Percentiles rank a stretch among this genome's conserved stretches.
phyloP scores from a whole-genome alignment of 2,329 filamentous ascomycete genomes.

The Pseudocercospora fijiensis region DNA sequence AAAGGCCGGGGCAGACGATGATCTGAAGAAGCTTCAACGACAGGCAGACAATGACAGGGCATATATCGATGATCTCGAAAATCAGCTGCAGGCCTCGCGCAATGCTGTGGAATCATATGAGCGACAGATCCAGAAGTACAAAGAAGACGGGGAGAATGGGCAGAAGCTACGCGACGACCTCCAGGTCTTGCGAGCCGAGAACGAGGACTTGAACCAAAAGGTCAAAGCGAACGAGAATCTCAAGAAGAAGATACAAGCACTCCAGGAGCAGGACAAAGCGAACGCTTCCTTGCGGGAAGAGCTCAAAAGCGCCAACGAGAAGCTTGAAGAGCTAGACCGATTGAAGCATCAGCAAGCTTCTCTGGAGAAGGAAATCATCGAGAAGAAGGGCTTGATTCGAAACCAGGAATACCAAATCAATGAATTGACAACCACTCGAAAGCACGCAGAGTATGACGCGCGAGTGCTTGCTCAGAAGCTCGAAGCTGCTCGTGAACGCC shows the following conservation, averaged over 20 bases:
- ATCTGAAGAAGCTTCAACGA: conserved; percentile 45
- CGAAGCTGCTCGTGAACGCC: conserved; percentile 49
- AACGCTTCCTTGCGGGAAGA: conserved; percentile 47
- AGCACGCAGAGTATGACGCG: conserved; percentile 51
- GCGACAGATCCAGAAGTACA: conserved; percentile 46
- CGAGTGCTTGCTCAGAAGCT: conserved; percentile 48
- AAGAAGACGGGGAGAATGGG: conserved; percentile 45
- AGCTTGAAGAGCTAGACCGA: conserved; percentile 46
- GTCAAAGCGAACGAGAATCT: conserved; percentile 54
- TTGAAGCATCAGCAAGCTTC: conserved; percentile 47
- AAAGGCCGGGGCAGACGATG: conserved; percentile 42
- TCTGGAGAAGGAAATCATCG: conserved; percentile 53
- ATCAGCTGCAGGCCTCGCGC: conserved; percentile 47
- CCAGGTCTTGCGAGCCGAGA: conserved; percentile 50
- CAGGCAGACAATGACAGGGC: conserved; percentile 49
- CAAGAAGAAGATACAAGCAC: conserved; percentile 53
- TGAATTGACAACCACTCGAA: conserved; percentile 50
- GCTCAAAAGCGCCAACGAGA: conserved; percentile 46
- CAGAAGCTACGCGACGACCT: conserved; percentile 53
- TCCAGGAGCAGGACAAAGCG: conserved; percentile 50
- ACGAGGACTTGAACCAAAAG: conserved; percentile 51
- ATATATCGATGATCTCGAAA: conserved; percentile 52
- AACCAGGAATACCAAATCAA: conserved; percentile 54
- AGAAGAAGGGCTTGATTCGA: conserved; percentile 51
- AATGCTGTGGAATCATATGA: conserved; percentile 49